Base-by-base conservation (phyloP, 2,329 filamentous ascomycete species). In the Fusarium chlamydosporum region DNA sequence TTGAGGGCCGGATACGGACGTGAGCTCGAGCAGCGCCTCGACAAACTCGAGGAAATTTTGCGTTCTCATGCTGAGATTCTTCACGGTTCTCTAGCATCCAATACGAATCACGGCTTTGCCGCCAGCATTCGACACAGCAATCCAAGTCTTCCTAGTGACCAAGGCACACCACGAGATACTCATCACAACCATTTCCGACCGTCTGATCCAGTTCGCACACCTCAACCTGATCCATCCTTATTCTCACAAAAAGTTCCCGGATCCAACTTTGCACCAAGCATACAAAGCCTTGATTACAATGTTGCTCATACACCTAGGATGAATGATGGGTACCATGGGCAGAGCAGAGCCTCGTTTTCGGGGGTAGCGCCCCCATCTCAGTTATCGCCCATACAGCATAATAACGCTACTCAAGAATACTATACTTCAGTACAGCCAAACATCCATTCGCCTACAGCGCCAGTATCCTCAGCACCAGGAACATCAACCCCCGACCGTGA, bases 1-100 rank as follows among this genome's bases (percentile, higher is more conserved):
- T 78, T 91, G 13, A 82, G 88, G 53, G 89, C 89, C 34, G 89
- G 89, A 16, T 93, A 93, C 76, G 91, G 91, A 16, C 86, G 90
- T 56, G 91, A 93, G 77, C 80, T 93, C 29, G 91, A 93, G 77
- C 89, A 92, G 72, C 86, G 91, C 37, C 84, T 93, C 40, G 90
- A 92, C 74, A 86, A 86, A 72, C 82, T 92, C 13, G 90, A 92
- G 76, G 86, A 89, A 59, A 86, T 91, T 43, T 80, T 92, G 47
- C 84, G 86, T 53, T 82, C 85, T 1, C 91, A 93, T 78, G 86
- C 88, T 47, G 88, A 89, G 67, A 88, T 92, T 47, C 82, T 92
- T 4, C 88, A 91, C 69, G 83, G 82, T 29, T 84, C 86, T 55
- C 83, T 89, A 47, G 75, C 75, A 20, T 68, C 79, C 52, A 74